These are phyloP conservation scores for Helichrysum umbraculigerum DNA, from an alignment of 129 eudicot species.

Conservation along the genomic window DNA sequence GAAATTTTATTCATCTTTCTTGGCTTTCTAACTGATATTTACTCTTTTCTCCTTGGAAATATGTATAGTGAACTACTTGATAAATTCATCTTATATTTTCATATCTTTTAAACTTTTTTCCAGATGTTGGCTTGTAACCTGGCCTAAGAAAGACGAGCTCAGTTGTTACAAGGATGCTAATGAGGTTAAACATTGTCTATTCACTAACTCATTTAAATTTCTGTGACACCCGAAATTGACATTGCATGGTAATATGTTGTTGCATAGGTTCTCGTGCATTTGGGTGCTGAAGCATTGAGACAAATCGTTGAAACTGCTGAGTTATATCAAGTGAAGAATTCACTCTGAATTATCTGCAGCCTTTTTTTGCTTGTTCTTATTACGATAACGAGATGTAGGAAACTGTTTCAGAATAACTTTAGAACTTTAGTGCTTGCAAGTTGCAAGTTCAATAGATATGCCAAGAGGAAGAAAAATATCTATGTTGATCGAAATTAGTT, in stretches of 20 bases:
- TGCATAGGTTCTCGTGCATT: slow-evolving; percentile 63
- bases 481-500: not conserved
- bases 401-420: not conserved
- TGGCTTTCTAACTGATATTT: not conserved
- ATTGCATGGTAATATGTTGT: not conserved
- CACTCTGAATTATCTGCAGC: slow-evolving; percentile 9
- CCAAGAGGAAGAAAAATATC: not conserved
- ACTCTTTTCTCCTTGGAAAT: not conserved
- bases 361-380: not conserved
- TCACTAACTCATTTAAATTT: not conserved
- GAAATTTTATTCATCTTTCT: not conserved
- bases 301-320: slow-evolving; percentile 55
- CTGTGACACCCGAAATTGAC: not conserved
- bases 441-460: not conserved
- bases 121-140: slow-evolving; percentile 87
- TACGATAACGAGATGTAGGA: not conserved
- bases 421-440: not conserved
- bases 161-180: slow-evolving; percentile 80
- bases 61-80: not conserved
- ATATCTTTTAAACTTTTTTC: slow-evolving; percentile 11
- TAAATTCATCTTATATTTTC: slow-evolving; percentile 6
- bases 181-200: slow-evolving; percentile 50
- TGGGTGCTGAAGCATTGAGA: slow-evolving; percentile 67
- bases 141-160: slow-evolving; percentile 86
- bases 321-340: slow-evolving; percentile 39